These are phyloP conservation scores for Boletus rufocinnamomeus DNA, from an alignment of 768 basidiomycete genomes.

Conservation along the genomic window DNA sequence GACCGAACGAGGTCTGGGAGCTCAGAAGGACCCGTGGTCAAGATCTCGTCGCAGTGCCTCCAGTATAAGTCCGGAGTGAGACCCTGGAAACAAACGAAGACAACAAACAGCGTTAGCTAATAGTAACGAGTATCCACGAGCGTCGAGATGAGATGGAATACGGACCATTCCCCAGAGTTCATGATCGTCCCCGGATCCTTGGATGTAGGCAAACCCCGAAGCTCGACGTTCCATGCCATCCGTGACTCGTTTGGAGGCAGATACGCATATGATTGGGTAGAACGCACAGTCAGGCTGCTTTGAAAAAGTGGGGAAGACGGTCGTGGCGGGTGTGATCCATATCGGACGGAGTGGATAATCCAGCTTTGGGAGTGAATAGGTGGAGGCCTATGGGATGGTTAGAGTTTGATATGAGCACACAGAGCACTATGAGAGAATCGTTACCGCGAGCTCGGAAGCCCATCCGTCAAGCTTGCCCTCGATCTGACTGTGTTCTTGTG, in stretches of 20 bases:
- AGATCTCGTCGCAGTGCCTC: constrained; percentile 50
- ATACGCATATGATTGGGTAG: constrained; percentile 79
- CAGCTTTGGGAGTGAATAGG: constrained; percentile 65
- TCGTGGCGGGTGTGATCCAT: constrained; percentile 82
- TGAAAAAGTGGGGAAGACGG: constrained; percentile 45
- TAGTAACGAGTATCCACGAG: background rate
- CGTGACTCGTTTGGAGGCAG: constrained; percentile 73
- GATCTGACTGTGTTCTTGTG: constrained; percentile 82
- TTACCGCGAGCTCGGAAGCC: constrained; percentile 68
- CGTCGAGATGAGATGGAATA: constrained; percentile 1
- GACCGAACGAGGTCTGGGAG: constrained; percentile 41
- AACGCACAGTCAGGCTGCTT: constrained; percentile 35
- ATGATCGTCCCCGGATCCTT: constrained; percentile 95
- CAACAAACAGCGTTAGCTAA: too few species aligned
- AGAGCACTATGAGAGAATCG: background rate
- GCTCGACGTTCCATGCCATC: constrained; percentile 61
- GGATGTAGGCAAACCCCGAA: constrained; percentile 82
- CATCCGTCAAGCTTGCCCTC: constrained; percentile 62
- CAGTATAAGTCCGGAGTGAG: constrained; percentile 77
- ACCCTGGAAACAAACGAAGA: constrained; percentile 47
- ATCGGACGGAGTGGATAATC: constrained; percentile 73
- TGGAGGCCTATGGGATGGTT: constrained; percentile 53
- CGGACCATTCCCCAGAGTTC: constrained; percentile 83
- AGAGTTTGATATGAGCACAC: background rate
- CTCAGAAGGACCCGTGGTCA: constrained; percentile 48